Base-by-base conservation (phyloP, 2,329 filamentous ascomycete genomes). In the Coleophoma cylindrospora region DNA sequence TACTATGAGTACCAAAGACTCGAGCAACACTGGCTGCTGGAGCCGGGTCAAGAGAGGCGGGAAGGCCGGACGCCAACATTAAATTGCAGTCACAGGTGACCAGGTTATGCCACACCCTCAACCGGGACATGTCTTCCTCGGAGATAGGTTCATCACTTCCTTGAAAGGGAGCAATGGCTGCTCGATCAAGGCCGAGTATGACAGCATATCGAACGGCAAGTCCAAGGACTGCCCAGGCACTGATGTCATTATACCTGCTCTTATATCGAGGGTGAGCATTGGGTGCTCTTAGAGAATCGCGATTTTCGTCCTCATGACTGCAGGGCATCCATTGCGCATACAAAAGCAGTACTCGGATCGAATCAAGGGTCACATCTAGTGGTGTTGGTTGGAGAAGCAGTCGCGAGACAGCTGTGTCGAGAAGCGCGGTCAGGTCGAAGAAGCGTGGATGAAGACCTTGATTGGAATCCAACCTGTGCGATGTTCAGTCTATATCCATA, bases 311-410 rank as follows among this genome's bases (percentile, higher is more conserved):
- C 47, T 46, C 19, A 33, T 54, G 38, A 48, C 58, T 38, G 19
- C 37, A 40, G 9, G 57, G 57, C 57, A 60, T 60, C 57, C 57
- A 60, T 38, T 60, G 57, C 6, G 56, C 56, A 37, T 60, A 60
- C n/a, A 60, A 47, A 27, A 60, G 53, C 33, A 60, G 51, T 7
- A 57, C 50, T 12, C 54, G 51, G 17, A 60, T 55, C 11, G 57
- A 55, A 33, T 60, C 54, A 11, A 60, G 45, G 12, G 53, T 58
- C 10, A 60, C 57, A 47, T 60, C 57, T 15, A 51, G 53, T 5
- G 56, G 53, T 10, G 45, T 55, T 43, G 52, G 51, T 34, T 47
- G 48, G 8, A 53, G 44, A 17, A 53, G 48, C 13, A 53, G 45
- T 13, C 51, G 43, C 9, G 48, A 38, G 22, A 53, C 21, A 34